Evolutionary conservation across 225 moss, liverwort and hornwort species (phyloP), one percentile per base, ranked within the genome.

Genomic region (Takakia lepidozioides): DNA sequence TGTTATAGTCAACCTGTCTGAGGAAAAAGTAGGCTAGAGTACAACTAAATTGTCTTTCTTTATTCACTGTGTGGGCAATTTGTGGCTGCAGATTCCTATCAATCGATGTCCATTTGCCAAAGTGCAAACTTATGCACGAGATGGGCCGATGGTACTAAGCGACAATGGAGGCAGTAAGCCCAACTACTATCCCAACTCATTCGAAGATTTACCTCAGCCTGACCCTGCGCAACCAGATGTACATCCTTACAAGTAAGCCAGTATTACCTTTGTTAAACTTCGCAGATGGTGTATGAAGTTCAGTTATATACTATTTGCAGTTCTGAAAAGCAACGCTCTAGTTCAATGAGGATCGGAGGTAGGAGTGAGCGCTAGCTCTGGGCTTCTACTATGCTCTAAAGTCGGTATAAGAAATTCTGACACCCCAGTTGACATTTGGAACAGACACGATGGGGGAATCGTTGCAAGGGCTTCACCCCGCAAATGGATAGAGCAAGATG

Each of bases 111-210:
- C 92, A 4, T 93, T 85, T 32, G 88, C 92, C 1, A 83, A 65
- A 48, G 85, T 88, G 39, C 88, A 88, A 51, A 78, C 55, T 1
- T 93, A 93, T 27, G 45, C 78, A 27, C 82, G 82, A 6, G 92
- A 93, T 49, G 92, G 92, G 5, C 5, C 16, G 0, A 88, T 88
- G 88, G 64, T 40, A 0, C 59, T 68, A 0, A 69, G 59, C 0
- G 80, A 85, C 10, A 93, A 93, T 3, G 85, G 88, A 27, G 88
- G 85, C 0, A 71, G 63, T 46, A 88, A 83, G 51, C 88, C 92
- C 1, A 93, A 93, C 45, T 93, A 93, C 27, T 88, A 82, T 35
- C 92, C 92, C 0, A 93, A 93, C 19, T 93, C 88, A 2, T 88
- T 77, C 32, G 57, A 67, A 16, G 80, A 88, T 38, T 47, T 83